These are phyloP conservation scores for Dalbergia oliveri DNA, from an alignment of 306 rosid species.

Conservation along the genomic window DNA sequence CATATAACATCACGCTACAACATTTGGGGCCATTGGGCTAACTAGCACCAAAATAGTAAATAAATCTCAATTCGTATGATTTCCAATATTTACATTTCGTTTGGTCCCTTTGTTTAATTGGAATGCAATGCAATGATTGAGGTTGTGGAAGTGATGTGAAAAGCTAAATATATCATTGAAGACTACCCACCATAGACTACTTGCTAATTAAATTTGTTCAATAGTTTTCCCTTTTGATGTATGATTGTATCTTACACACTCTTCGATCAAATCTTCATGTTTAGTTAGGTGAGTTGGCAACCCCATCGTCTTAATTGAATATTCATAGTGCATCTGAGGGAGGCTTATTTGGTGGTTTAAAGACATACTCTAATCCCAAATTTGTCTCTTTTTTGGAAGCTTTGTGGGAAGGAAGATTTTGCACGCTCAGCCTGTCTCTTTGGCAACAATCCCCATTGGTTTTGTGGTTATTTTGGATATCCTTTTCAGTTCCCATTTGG, in stretches of 20 bases:
- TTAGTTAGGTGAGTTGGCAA: slow-evolving; percentile 29
- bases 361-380: slow-evolving; percentile 29
- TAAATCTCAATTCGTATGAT: background rate
- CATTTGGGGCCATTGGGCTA: background rate
- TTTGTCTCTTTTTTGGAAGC: slow-evolving; percentile 28
- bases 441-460: background rate
- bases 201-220: slow-evolving; percentile 45
- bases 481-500: background rate
- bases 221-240: slow-evolving; percentile 16
- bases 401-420: slow-evolving; percentile 19
- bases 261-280: background rate
- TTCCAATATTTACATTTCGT: background rate
- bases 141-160: slow-evolving; percentile 28
- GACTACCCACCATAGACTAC: slow-evolving; percentile 30
- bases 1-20: background rate
- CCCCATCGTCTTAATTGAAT: background rate
- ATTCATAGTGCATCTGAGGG: slow-evolving; percentile 49
- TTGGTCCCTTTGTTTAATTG: slow-evolving; percentile 24
- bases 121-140: slow-evolving; percentile 41
- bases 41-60: background rate
- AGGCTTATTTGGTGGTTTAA: slow-evolving; percentile 53
- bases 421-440: background rate
- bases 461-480: background rate
- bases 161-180: background rate
- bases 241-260: slow-evolving; percentile 20